Conservation (phyloP, 176 grass and related monocot genomes). For the Triticum turgidum region DNA sequence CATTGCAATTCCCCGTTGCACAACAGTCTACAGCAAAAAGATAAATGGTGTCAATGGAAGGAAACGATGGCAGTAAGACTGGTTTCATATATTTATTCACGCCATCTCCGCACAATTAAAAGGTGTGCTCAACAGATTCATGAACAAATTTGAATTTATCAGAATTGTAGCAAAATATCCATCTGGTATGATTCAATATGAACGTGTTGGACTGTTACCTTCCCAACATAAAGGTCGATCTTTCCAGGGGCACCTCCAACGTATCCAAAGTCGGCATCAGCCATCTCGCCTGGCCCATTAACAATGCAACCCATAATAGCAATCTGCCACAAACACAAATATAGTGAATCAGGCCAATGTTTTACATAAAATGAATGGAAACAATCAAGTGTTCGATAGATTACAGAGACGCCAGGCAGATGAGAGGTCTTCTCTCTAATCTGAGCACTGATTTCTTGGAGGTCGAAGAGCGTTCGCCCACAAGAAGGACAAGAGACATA, state of each 20-base stretch:
- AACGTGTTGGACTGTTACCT: slow-evolving; percentile 50
- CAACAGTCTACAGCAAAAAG: slow-evolving; percentile 54
- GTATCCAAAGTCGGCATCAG: slow-evolving; percentile 95
- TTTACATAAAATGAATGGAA: slow-evolving; percentile 12
- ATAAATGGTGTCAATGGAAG: not conserved
- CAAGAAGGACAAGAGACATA: slow-evolving; percentile 97
- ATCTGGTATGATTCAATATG: slow-evolving; percentile 12
- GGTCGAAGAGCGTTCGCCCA: slow-evolving; percentile 87
- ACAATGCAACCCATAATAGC: slow-evolving; percentile 99
- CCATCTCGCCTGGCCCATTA: slow-evolving; percentile 97
- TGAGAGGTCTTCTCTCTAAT: slow-evolving; percentile 94
- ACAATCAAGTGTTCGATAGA: slow-evolving; percentile 11
- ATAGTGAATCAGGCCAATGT: not conserved
- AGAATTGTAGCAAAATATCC: not conserved
- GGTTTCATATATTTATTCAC: not conserved
- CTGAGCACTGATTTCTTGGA: slow-evolving; percentile 90
- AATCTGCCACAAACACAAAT: slow-evolving; percentile 55
- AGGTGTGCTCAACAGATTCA: not conserved
- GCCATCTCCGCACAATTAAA: not conserved
- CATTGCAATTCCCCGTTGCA: slow-evolving; percentile 89
- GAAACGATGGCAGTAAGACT: not conserved
- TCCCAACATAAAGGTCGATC: slow-evolving; percentile 97
- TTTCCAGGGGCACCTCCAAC: slow-evolving; percentile 93
- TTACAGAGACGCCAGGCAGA: slow-evolving; percentile 91
- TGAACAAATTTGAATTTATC: not conserved